Base-by-base conservation (phyloP, 164 flowering plant genomes). In the Piper betle region DNA sequence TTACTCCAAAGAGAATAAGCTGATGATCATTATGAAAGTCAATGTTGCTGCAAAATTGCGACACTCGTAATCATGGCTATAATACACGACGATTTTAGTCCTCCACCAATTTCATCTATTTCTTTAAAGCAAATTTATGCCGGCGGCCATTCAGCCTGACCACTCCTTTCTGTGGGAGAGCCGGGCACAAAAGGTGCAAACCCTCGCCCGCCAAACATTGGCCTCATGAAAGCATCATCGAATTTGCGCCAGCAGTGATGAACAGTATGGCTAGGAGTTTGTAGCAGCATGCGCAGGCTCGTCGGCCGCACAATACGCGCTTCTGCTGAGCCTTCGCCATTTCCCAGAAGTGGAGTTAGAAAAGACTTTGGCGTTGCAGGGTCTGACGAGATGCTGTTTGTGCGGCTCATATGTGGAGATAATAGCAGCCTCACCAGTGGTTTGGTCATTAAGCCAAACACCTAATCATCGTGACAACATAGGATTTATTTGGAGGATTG, bases 201-300 rank as follows among this genome's bases (percentile, higher is more conserved):
- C 10, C 97, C 96, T 18, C 96, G 73, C 0, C 97, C 97, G 17
- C 97, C 97, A 68, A 91, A 88, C 62, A 87, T 80, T 0, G 96
- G 98, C 4, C 94, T 74, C 96, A 91, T 91, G 79, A 84, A 82
- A 33, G 84, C 79, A 68, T 91, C 59, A 53, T 88, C 98, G 43
- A 91, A 91, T 63, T 74, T 88, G 52, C 92, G 81, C 98, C 98
- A 91, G 37, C 81, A 88, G 64, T 74, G 73, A 68, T 91, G 98
- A 43, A 86, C 96, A 3, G 86, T 83, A 69, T 68, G 82, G 15
- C 86, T 53, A 2, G 96, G 96, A 8, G 70, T 73, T 40, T 72
- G 62, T 37, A 88, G 61, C 33, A 88, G 82, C 86, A 79, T 80
- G 64, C 88, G 78, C 20, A 88, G 68, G 63, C 86, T 84, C 42